Evolutionary conservation across 2,329 filamentous ascomycete species (phyloP).

Genomic region (Pseudogymnoascus sp.): DNA sequence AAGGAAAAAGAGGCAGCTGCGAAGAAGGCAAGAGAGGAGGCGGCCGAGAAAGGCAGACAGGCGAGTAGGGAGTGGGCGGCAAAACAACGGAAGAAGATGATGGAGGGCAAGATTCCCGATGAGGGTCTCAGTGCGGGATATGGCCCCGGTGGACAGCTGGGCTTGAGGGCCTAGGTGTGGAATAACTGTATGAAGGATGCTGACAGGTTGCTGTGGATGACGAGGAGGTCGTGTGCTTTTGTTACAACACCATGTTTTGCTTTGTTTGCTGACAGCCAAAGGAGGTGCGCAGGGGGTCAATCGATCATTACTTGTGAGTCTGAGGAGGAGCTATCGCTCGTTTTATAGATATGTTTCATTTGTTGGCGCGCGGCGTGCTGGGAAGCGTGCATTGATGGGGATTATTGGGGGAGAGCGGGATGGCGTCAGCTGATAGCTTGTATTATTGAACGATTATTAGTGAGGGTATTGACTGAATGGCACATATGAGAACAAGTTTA

Average conservation of each 20-base stretch:
- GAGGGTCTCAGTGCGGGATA: conserved; percentile 22
- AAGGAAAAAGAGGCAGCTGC: conserved; percentile 47
- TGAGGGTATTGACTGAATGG: conserved; percentile 2
- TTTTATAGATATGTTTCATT: not conserved
- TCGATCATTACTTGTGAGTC: not conserved
- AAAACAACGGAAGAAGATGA: conserved; percentile 36
- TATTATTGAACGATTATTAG: conserved; percentile 8
- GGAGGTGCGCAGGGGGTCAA: not conserved
- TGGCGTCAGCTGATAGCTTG: not conserved
- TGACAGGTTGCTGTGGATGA: not conserved
- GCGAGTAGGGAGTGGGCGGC: conserved; percentile 57
- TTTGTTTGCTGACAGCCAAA: not conserved
- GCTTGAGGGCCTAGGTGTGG: conserved; percentile 13
- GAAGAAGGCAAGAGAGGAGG: conserved; percentile 49
- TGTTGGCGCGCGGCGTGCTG: not conserved
- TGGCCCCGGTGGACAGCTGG: conserved; percentile 23
- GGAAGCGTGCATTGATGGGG: conserved; percentile 1
- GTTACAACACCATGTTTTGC: not conserved
- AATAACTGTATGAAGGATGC: not conserved
- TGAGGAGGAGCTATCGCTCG: not conserved
- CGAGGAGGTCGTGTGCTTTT: not conserved
- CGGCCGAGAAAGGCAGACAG: conserved; percentile 52
- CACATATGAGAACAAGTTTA: not conserved
- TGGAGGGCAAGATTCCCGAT: conserved; percentile 16
- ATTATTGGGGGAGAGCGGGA: not conserved